phyloP scores from a whole-genome alignment of 2,329 filamentous ascomycete species.

The Trichoderma atroviride region DNA sequence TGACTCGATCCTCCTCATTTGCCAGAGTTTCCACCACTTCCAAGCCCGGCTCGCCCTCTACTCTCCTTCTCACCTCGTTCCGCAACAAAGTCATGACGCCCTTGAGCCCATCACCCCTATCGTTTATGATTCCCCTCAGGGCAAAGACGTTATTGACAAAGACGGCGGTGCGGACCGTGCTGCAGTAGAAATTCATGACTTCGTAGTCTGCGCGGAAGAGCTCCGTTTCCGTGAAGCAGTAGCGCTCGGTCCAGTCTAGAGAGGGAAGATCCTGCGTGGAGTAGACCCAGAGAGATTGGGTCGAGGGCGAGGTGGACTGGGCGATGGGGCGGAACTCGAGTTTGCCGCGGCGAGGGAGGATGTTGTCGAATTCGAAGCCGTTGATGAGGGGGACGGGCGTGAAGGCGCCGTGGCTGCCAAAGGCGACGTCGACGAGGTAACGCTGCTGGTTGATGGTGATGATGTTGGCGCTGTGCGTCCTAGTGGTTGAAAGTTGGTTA shows the following conservation, averaged over 20 bases:
- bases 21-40: slow-evolving; percentile 46
- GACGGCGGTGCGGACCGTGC: slow-evolving; percentile 41
- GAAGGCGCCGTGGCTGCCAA: slow-evolving; percentile 52
- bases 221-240: slow-evolving; percentile 56
- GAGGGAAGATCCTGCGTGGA: slow-evolving; percentile 36
- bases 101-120: slow-evolving; percentile 18
- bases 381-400: slow-evolving; percentile 39
- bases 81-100: slow-evolving; percentile 50
- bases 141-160: slow-evolving; percentile 45
- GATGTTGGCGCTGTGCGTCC: slow-evolving; percentile 63
- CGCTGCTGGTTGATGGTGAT: slow-evolving; percentile 53
- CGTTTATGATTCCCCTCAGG: slow-evolving; percentile 36
- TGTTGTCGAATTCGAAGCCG: slow-evolving; percentile 38
- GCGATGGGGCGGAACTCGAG: slow-evolving; percentile 43
- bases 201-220: slow-evolving; percentile 51
- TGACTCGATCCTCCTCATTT: slow-evolving; percentile 53
- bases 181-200: slow-evolving; percentile 49
- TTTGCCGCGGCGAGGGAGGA: slow-evolving; percentile 50
- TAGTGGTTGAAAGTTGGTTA: slow-evolving; percentile 30
- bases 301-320: slow-evolving; percentile 37
- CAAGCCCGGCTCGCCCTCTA: slow-evolving; percentile 36
- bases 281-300: slow-evolving; percentile 46
- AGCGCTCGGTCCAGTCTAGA: slow-evolving; percentile 49
- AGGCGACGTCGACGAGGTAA: slow-evolving; percentile 62
- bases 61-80: slow-evolving; percentile 48